A percentile compares a stretch with the other conserved stretches of the same genome.
Evolutionary conservation across 1,139 yeast genomes (phyloP).

Genomic region (Magnusiomyces paraingens): DNA sequence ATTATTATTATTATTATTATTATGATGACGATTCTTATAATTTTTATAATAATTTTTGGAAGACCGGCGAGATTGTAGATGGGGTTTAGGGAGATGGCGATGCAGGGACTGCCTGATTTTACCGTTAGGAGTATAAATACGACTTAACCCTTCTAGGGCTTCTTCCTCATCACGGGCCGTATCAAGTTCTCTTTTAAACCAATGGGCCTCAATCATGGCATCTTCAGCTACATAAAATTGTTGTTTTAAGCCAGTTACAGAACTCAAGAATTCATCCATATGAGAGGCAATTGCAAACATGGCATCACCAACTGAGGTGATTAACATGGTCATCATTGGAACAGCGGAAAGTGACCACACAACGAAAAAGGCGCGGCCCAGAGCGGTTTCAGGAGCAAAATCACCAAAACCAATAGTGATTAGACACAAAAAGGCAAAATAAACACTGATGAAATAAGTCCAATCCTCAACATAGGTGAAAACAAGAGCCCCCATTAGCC

Average conservation of each 20-base stretch:
- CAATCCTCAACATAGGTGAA: conserved; percentile 56
- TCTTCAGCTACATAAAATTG: not conserved
- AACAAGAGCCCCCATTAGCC: conserved; percentile 66
- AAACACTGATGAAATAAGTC: conserved; percentile 62
- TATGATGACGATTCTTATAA: too few relatives aligned
- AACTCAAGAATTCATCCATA: conserved; percentile 7
- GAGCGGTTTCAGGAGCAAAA: conserved; percentile 51
- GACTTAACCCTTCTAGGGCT: too few relatives aligned
- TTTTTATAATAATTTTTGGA: too few relatives aligned
- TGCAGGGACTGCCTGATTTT: too few relatives aligned
- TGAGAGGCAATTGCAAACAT: conserved; percentile 32
- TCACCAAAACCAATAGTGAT: conserved; percentile 85
- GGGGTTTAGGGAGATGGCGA: too few relatives aligned
- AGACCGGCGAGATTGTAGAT: too few relatives aligned
- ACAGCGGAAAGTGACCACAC: conserved; percentile 77
- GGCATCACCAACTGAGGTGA: conserved; percentile 65
- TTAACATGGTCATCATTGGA: conserved; percentile 78
- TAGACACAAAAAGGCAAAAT: conserved; percentile 68
- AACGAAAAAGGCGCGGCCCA: conserved; percentile 68
- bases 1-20: too few relatives aligned
- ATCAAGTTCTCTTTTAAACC: too few relatives aligned
- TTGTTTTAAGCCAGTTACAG: conserved; percentile 2
- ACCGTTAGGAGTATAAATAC: too few relatives aligned
- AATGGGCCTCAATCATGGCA: too few relatives aligned
- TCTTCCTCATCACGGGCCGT: too few relatives aligned